A percentile compares a stretch with the other conserved stretches of the same genome.
These are phyloP conservation scores for Diaporthe batatas DNA, from an alignment of 2,329 filamentous ascomycete genomes.

Conservation along the genomic window DNA sequence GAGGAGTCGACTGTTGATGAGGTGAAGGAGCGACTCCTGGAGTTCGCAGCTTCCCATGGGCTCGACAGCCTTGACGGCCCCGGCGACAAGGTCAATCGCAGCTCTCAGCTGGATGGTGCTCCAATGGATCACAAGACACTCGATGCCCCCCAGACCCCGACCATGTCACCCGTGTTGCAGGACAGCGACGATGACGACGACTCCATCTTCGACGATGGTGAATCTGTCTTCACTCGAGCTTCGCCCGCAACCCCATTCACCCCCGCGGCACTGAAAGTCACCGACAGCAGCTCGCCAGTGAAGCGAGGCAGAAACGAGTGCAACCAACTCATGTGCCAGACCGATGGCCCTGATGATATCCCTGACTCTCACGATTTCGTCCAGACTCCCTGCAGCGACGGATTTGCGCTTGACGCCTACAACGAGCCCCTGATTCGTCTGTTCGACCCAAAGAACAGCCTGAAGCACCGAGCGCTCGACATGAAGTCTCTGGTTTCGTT, in stretches of 20 bases:
- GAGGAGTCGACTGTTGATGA: neutral
- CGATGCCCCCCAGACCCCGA: neutral
- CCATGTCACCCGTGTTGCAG: neutral
- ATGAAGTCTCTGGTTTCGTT: neutral
- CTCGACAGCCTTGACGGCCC: neutral
- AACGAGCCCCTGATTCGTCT: neutral
- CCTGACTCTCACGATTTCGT: neutral
- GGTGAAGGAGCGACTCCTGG: slow-evolving; percentile 1
- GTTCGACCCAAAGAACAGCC: slow-evolving; percentile 5
- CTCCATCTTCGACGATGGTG: neutral
- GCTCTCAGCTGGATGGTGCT: neutral
- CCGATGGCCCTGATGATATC: neutral
- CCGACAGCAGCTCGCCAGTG: neutral
- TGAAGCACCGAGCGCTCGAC: neutral
- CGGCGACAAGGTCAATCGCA: neutral
- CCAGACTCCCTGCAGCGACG: neutral
- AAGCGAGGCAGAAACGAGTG: neutral
- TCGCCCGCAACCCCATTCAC: neutral
- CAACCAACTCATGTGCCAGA: neutral
- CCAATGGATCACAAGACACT: neutral
- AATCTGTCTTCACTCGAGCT: neutral
- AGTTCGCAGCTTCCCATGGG: neutral
- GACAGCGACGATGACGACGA: neutral
- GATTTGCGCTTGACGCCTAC: neutral
- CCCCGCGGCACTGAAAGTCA: neutral